phyloP scores from a whole-genome alignment of 441 rosid species.

The Adansonia grandidieri region DNA sequence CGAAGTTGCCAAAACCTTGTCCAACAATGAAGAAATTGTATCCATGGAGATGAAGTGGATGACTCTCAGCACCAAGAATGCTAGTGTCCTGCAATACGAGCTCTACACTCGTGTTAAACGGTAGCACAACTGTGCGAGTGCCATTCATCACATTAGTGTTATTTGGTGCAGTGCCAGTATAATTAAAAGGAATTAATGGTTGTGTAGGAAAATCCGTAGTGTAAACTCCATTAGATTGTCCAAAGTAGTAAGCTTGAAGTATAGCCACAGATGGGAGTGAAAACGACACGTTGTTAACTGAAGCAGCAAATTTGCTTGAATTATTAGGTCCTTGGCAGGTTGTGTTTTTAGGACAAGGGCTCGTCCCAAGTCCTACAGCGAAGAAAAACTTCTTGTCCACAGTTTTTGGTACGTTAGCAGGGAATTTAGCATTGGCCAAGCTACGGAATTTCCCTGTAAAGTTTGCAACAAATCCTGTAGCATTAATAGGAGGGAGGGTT shows the following conservation, averaged over 20 bases:
- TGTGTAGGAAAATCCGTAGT: constrained; percentile 36
- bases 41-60: constrained; percentile 42
- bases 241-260: constrained; percentile 36
- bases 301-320: constrained; percentile 38
- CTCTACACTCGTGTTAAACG: constrained; percentile 39
- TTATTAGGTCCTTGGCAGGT: constrained; percentile 43
- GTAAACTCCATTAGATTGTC: constrained; percentile 38
- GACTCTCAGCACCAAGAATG: constrained; percentile 41
- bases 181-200: constrained; percentile 36
- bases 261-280: constrained; percentile 33
- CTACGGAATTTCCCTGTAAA: constrained; percentile 33
- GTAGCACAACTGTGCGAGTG: constrained; percentile 32
- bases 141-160: constrained; percentile 35
- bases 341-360: constrained; percentile 35
- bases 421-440: constrained; percentile 37
- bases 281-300: constrained; percentile 40
- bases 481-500: constrained; percentile 36
- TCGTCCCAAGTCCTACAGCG: constrained; percentile 37
- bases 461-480: constrained; percentile 30
- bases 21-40: constrained; percentile 41
- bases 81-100: constrained; percentile 41
- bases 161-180: constrained; percentile 40
- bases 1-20: constrained; percentile 38
- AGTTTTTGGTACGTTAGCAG: constrained; percentile 37
- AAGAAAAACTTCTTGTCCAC: constrained; percentile 36